These are phyloP conservation scores for Rhodotorula toruloides DNA, from an alignment of 768 basidiomycete genomes.

Conservation along the genomic window DNA sequence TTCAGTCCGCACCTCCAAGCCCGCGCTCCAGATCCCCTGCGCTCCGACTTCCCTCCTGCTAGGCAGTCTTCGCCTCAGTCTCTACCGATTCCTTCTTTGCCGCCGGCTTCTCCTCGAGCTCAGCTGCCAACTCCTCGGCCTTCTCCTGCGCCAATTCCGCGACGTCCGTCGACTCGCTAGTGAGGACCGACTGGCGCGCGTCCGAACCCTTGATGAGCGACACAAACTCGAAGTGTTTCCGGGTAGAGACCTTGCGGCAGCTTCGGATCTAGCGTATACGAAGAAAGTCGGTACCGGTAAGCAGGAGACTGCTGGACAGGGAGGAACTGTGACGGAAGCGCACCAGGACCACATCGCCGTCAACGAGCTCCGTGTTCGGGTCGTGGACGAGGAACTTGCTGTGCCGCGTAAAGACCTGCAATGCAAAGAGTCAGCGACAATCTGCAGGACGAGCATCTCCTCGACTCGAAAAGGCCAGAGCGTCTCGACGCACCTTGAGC, in stretches of 20 bases:
- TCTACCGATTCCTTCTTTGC: too few species aligned
- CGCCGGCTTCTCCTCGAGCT: too few species aligned
- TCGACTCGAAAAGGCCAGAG: not conserved
- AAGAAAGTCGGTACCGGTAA: not conserved
- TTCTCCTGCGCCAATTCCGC: too few species aligned
- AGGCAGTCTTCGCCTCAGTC: too few species aligned
- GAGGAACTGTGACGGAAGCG: not conserved
- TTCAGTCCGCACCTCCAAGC: too few species aligned
- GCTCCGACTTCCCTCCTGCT: too few species aligned
- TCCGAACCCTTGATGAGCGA: conserved; percentile 16
- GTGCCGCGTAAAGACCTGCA: conserved; percentile 33
- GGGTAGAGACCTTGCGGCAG: conserved; percentile 35
- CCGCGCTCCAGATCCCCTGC: too few species aligned
- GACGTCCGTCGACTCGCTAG: too few species aligned
- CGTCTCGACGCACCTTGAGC: conserved; percentile 17
- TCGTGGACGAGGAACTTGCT: conserved; percentile 39
- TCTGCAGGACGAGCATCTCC: too few species aligned
- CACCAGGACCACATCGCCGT: conserved; percentile 31
- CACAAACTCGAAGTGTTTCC: conserved; percentile 38
- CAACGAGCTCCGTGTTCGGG: conserved; percentile 15
- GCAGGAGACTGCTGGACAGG: not conserved
- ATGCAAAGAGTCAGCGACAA: not conserved
- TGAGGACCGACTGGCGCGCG: not conserved
- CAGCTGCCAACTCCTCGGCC: too few species aligned
- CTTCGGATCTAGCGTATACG: conserved; percentile 24